Evolutionary conservation across 2,329 filamentous ascomycete genomes (phyloP).

Genomic region (Exophiala calicioides): DNA sequence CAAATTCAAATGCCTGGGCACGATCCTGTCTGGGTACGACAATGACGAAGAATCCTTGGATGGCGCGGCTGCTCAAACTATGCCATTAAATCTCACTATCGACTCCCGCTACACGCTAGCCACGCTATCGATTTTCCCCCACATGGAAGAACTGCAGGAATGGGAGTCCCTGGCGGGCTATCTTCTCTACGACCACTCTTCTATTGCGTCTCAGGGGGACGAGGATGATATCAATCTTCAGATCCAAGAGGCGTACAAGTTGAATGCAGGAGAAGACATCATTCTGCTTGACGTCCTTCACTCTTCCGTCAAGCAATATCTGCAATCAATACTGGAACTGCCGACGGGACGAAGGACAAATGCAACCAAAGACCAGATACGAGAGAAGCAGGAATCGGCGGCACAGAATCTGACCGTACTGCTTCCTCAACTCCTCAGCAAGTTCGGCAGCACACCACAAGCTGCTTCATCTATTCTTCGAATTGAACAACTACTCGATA

Average conservation of each 20-base stretch:
- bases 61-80: slow-evolving; percentile 34
- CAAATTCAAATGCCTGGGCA: slow-evolving; percentile 84
- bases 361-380: slow-evolving; percentile 61
- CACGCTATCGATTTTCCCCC: slow-evolving; percentile 80
- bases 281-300: slow-evolving; percentile 86
- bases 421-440: slow-evolving; percentile 84
- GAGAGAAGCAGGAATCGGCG: slow-evolving; percentile 74
- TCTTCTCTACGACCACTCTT: slow-evolving; percentile 85
- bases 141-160: slow-evolving; percentile 74
- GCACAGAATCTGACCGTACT: slow-evolving; percentile 74
- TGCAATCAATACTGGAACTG: slow-evolving; percentile 67
- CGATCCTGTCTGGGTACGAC: slow-evolving; percentile 81
- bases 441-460: slow-evolving; percentile 85
- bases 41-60: slow-evolving; percentile 58
- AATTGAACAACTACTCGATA: slow-evolving; percentile 80
- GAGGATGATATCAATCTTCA: slow-evolving; percentile 60
- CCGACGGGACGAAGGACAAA: slow-evolving; percentile 59
- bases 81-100: slow-evolving; percentile 40
- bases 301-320: slow-evolving; percentile 72
- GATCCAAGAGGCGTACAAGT: slow-evolving; percentile 71
- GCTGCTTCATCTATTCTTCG: slow-evolving; percentile 84
- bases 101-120: slow-evolving; percentile 86
- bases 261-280: slow-evolving; percentile 74
- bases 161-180: slow-evolving; percentile 92
- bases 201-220: slow-evolving; percentile 56